phyloP scores from a whole-genome alignment of 2,329 filamentous ascomycete species.

The Curvularia spicifera region DNA sequence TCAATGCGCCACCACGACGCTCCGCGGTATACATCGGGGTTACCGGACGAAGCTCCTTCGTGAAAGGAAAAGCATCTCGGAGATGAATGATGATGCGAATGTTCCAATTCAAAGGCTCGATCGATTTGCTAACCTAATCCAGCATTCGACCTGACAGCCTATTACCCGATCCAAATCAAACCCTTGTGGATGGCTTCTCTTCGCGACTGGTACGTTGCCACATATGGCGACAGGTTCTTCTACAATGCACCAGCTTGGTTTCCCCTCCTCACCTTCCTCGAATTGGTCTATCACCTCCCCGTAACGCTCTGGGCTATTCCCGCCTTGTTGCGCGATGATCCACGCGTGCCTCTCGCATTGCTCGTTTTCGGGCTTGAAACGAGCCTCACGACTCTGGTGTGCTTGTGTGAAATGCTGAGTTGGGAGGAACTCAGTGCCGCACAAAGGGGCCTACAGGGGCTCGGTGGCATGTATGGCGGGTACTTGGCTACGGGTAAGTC shows the following conservation, averaged over 20 bases:
- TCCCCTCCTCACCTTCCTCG: conserved; percentile 62
- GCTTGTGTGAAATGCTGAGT: conserved; percentile 65
- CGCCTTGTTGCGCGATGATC: conserved; percentile 63
- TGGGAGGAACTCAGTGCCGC: conserved; percentile 52
- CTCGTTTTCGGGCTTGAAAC: conserved; percentile 66
- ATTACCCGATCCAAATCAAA: conserved; percentile 61
- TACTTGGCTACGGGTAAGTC: conserved; percentile 45
- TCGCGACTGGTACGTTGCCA: conserved; percentile 64
- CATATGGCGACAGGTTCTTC: conserved; percentile 70
- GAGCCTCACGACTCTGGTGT: conserved; percentile 67
- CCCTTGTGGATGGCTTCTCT: conserved; percentile 58
- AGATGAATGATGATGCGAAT: not conserved
- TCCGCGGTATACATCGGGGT: not conserved
- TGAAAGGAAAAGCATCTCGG: not conserved
- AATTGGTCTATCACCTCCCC: conserved; percentile 67
- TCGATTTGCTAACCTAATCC: conserved; percentile 4
- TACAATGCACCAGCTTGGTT: conserved; percentile 66
- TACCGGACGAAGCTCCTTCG: not conserved
- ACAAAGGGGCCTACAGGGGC: conserved; percentile 37
- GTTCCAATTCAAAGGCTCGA: not conserved
- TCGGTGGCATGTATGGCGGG: conserved; percentile 50
- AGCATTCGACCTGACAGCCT: conserved; percentile 67
- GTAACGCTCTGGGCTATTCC: conserved; percentile 65
- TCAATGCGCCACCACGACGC: not conserved
- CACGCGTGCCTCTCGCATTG: conserved; percentile 64